Evolutionary conservation across 768 basidiomycete species (phyloP), one percentile per base, ranked within the genome.

Genomic region (Naganishia antarctica): DNA sequence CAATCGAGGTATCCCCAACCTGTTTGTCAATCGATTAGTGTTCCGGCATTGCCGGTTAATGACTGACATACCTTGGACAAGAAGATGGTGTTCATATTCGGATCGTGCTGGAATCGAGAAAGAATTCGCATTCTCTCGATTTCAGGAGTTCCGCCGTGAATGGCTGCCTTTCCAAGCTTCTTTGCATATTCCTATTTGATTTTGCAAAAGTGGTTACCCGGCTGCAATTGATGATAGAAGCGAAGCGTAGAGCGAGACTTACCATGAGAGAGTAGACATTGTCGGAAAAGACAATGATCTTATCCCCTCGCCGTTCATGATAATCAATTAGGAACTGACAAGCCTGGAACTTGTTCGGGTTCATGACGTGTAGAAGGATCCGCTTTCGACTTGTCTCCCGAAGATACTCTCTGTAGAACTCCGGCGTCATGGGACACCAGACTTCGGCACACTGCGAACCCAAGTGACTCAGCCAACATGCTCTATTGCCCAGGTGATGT

Each of bases 371-470:
- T 7, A 99, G 81, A 44, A 99, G 82, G 85, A 96, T 96, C 69
- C 90, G 86, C 77, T 94, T 92, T 65, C 96, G 84, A 34, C 90
- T 89, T 74, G 89, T 87, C 47, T 68, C 73, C 67, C 89, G 83
- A 69, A 99, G 83, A 75, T 99, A 99, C 79, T 99, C 93, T 68
- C 90, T 86, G 78, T 98, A 99, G 77, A 99, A 99, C 76, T 98
- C 93, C 5, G 96, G 94, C 21, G 96, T 94, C 96, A 99, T 98
- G 18, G 91, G 90, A 75, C 96, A 99, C 96, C 96, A 99, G 8
- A 99, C 96, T 78, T 99, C 96, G 16, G 96, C 96, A 74, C 96
- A 99, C 90, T 98, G 70, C 5, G 18, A 41, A n/a, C n/a, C n/a
- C n/a, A n/a, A 7, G 18, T 7, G 34, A 37, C 15, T 37, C 34